Conservation (phyloP, 2,329 filamentous ascomycete species). For the Colletotrichum brevisporum region DNA sequence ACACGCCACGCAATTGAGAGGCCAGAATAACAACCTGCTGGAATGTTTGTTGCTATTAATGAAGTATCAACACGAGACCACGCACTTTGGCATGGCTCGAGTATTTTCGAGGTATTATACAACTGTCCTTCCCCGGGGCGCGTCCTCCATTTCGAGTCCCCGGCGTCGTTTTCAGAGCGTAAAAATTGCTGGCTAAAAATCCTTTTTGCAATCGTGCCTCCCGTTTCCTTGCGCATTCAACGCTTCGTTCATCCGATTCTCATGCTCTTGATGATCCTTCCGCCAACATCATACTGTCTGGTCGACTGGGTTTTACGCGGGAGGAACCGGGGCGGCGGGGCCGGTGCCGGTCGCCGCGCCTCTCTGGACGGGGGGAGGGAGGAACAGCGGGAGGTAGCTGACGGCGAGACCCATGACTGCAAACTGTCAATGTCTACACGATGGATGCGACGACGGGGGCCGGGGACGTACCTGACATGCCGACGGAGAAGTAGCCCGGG, state of each 20-base stretch:
- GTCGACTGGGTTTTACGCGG: slow-evolving; percentile 39
- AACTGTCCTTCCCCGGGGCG: slow-evolving; percentile 5
- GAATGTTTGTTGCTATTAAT: slow-evolving; percentile 28
- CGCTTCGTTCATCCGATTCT: not conserved
- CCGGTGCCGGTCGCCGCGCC: slow-evolving; percentile 50
- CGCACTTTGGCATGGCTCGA: not conserved
- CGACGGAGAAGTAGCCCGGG: slow-evolving; percentile 79
- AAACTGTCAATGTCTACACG: slow-evolving; percentile 2
- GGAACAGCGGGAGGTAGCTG: slow-evolving; percentile 66
- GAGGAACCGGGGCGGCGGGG: slow-evolving; percentile 47
- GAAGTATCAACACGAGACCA: slow-evolving; percentile 3
- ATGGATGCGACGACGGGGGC: not conserved
- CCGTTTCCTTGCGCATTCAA: not conserved
- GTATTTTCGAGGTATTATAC: slow-evolving; percentile 30
- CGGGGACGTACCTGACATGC: slow-evolving; percentile 78
- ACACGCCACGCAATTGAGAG: not conserved
- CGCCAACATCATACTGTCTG: not conserved
- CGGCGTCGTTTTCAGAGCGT: not conserved
- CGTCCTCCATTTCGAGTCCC: not conserved
- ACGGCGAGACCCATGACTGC: slow-evolving; percentile 72
- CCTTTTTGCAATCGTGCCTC: slow-evolving; percentile 4
- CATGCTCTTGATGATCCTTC: not conserved
- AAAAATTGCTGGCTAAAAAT: not conserved
- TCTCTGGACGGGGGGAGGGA: slow-evolving; percentile 54
- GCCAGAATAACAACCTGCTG: not conserved